phyloP scores from a whole-genome alignment of 176 grass and related monocot genomes.

The Sorghum bicolor region DNA sequence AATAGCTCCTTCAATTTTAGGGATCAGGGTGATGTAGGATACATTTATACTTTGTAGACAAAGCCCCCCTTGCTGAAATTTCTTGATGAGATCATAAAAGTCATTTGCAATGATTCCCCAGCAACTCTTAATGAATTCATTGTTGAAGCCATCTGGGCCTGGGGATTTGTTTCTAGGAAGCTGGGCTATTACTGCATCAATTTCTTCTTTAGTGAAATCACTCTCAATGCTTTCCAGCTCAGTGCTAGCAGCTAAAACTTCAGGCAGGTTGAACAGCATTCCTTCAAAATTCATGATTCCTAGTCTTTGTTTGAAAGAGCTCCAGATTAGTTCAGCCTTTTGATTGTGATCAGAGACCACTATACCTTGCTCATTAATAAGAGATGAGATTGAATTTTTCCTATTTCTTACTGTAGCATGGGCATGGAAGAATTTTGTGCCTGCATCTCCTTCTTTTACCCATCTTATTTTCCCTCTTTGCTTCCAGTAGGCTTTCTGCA shows the following conservation, averaged over 20 bases:
- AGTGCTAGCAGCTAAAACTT: too few relatives aligned
- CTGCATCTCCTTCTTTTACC: background rate
- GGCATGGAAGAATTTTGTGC: background rate
- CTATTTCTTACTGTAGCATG: background rate
- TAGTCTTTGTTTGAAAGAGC: background rate
- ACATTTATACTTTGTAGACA: background rate
- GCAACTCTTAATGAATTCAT: background rate
- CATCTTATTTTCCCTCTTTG: background rate
- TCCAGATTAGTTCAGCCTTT: rapidly evolving
- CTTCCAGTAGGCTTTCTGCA: background rate
- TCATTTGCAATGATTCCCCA: background rate
- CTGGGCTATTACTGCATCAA: rapidly evolving
- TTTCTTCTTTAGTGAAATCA: background rate
- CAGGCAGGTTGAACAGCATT: too few relatives aligned
- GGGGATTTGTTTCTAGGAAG: background rate
- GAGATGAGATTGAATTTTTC: background rate
- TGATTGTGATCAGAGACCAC: rapidly evolving
- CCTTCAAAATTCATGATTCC: background rate
- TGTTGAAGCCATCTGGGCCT: background rate
- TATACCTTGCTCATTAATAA: rapidly evolving
- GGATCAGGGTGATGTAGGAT: background rate
- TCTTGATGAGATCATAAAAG: background rate
- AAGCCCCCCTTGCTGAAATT: rapidly evolving
- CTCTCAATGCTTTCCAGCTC: background rate
- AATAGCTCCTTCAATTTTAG: rapidly evolving